Percentiles rank a stretch among this genome's conserved stretches.
These are phyloP conservation scores for Cicer judaicum DNA, from an alignment of 306 rosid species.

Conservation along the genomic window DNA sequence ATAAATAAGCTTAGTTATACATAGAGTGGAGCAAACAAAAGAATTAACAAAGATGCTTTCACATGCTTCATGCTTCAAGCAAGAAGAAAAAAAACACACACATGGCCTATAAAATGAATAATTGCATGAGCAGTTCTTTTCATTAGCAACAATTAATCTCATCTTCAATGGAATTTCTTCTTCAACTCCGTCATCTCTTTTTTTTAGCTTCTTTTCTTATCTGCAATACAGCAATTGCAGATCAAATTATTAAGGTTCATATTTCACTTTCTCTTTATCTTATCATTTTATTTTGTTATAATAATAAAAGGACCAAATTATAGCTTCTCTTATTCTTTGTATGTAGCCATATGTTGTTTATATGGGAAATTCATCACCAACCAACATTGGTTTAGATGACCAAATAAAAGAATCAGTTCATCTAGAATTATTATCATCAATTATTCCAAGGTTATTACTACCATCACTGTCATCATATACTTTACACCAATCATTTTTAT, in stretches of 20 bases:
- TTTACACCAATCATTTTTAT: slow-evolving; percentile 2
- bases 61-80: slow-evolving; percentile 44
- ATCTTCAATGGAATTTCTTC: slow-evolving; percentile 63
- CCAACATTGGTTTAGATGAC: slow-evolving; percentile 44
- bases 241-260: slow-evolving; percentile 70
- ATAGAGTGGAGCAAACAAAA: slow-evolving; percentile 13
- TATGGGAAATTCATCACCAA: slow-evolving; percentile 77
- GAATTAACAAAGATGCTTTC: slow-evolving; percentile 48
- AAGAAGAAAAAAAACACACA: slow-evolving; percentile 37
- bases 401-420: slow-evolving; percentile 58
- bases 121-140: slow-evolving; percentile 30
- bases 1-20: slow-evolving; percentile 14
- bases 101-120: slow-evolving; percentile 49
- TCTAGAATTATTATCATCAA: slow-evolving; percentile 66
- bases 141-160: slow-evolving; percentile 12
- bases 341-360: slow-evolving; percentile 82
- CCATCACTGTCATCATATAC: background rate
- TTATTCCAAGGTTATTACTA: slow-evolving; percentile 54
- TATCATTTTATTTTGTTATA: background rate
- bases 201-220: slow-evolving; percentile 48
- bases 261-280: background rate
- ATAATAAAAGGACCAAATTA: background rate
- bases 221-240: slow-evolving; percentile 46
- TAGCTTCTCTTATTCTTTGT: background rate
- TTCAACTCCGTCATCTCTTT: slow-evolving; percentile 46